Base-by-base conservation (phyloP, 768 basidiomycete genomes). In the Naematelia encephala region DNA sequence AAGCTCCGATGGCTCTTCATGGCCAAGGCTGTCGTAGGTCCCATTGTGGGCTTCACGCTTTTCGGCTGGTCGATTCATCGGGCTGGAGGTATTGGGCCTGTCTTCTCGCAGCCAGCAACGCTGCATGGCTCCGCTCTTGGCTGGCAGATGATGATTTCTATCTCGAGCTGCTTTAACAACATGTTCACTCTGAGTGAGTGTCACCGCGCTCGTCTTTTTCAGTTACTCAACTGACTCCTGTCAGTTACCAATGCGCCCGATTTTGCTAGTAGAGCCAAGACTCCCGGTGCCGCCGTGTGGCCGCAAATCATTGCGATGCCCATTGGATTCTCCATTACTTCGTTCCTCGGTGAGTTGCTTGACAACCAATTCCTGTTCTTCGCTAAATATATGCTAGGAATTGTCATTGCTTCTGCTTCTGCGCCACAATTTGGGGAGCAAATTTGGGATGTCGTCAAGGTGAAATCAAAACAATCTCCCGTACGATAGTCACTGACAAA, bases 371-470 rank as follows among this genome's bases (percentile, higher is more conserved):
- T n/a, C n/a, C n/a, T n/a, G n/a, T n/a, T n/a, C 16, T 39, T 16
- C 34, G 34, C 34, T 39, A 16, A 39, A 8, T 39, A n/a, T n/a
- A 8, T 8, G 34, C 34, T 16, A 39, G 88, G 88, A 1, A 88
- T 91, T 73, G 84, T 89, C 52, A 88, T 91, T 62, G 85, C 85
- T 56, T 89, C 88, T 1, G 86, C 87, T 19, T 87, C 86, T 19
- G 80, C 85, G 62, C 82, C 84, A 13, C 86, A 90, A 63, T 90
- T 87, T 66, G 87, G 86, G 22, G 84, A 86, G 62, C 83, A 85
- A 13, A 83, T 91, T 54, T 90, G 88, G 89, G 85, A 84, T 1
- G 87, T 88, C 2, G 82, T 91, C 67, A 85, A 87, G 66, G 58
- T 59, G n/a, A n/a, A n/a, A n/a, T n/a, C n/a, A n/a, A n/a, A n/a